phyloP scores from a whole-genome alignment of 208 protist genomes.

The Leishmania lainsoni region DNA sequence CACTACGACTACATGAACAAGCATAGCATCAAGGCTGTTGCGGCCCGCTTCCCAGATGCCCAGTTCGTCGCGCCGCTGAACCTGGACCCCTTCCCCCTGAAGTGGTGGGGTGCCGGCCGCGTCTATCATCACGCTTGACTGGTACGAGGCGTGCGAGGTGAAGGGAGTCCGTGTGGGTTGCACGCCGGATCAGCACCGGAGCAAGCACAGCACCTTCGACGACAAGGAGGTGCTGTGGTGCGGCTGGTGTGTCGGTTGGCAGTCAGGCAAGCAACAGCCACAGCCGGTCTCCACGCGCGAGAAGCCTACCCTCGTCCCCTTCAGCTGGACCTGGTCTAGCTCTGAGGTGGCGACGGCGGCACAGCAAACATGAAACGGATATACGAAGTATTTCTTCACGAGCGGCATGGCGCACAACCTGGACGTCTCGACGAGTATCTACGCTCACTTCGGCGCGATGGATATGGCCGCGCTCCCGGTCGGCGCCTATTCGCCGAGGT shows the following conservation, averaged over 20 bases:
- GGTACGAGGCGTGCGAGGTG: conserved; percentile 50
- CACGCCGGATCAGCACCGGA: conserved; percentile 74
- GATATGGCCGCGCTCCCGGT: conserved; percentile 82
- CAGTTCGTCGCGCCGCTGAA: conserved; percentile 64
- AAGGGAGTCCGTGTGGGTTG: conserved; percentile 47
- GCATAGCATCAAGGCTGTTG: conserved; percentile 36
- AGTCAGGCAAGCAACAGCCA: not conserved
- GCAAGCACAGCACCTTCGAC: conserved; percentile 43
- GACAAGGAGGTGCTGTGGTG: conserved; percentile 72
- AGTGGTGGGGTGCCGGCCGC: conserved; percentile 41
- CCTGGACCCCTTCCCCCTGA: conserved; percentile 43
- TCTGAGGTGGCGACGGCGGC: not conserved
- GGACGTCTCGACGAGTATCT: conserved; percentile 53
- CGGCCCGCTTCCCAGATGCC: conserved; percentile 38
- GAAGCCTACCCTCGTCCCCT: not conserved
- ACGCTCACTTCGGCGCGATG: conserved; percentile 44
- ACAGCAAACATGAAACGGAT: conserved; percentile 28
- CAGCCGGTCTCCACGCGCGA: not conserved
- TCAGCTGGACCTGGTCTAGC: conserved; percentile 1
- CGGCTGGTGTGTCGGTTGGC: conserved; percentile 64
- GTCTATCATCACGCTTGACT: conserved; percentile 50
- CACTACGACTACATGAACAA: conserved; percentile 91
- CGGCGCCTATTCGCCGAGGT: conserved; percentile 80
- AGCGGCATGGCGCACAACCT: conserved; percentile 60
- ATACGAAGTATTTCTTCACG: conserved; percentile 67